These are phyloP conservation scores for Boeremia lycopersici DNA, from an alignment of 2,329 filamentous ascomycete species.

Conservation along the genomic window DNA sequence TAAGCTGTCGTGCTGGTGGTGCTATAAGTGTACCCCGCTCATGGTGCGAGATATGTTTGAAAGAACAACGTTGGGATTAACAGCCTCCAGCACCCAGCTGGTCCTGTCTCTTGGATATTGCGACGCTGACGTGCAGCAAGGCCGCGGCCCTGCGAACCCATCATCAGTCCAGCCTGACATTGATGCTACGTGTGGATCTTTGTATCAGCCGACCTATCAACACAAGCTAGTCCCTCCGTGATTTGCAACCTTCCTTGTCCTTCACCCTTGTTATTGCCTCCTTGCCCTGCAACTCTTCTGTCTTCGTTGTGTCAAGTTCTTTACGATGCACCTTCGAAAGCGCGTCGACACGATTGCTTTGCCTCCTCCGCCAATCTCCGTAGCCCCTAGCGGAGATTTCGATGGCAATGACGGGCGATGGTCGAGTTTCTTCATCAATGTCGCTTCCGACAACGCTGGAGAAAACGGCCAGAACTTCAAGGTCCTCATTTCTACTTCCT, in stretches of 20 bases:
- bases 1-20: conserved; percentile 1
- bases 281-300: conserved; percentile 2
- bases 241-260: conserved; percentile 15
- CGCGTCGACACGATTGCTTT: conserved; percentile 25
- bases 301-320: conserved; percentile 18
- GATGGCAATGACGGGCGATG: conserved; percentile 52
- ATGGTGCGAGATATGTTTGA: conserved; percentile 29
- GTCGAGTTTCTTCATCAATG: conserved; percentile 50
- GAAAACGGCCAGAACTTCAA: conserved; percentile 44
- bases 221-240: conserved; percentile 23
- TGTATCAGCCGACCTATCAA: conserved; percentile 17
- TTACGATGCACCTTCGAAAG: conserved; percentile 31
- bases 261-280: conserved; percentile 21
- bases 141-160: conserved; percentile 19
- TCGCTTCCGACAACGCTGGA: conserved; percentile 37
- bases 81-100: conserved; percentile 5
- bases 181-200: conserved; percentile 5
- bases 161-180: conserved; percentile 22
- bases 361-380: conserved; percentile 18
- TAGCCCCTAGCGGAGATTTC: conserved; percentile 30
- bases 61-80: conserved; percentile 23
- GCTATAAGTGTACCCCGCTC: conserved; percentile 27
- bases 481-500: conserved; percentile 42
- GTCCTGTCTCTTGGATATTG: background rate
- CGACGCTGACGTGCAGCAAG: conserved; percentile 1